Evolutionary conservation across 2,329 filamentous ascomycete species (phyloP).

Genomic region (Lizonia empirigonia): DNA sequence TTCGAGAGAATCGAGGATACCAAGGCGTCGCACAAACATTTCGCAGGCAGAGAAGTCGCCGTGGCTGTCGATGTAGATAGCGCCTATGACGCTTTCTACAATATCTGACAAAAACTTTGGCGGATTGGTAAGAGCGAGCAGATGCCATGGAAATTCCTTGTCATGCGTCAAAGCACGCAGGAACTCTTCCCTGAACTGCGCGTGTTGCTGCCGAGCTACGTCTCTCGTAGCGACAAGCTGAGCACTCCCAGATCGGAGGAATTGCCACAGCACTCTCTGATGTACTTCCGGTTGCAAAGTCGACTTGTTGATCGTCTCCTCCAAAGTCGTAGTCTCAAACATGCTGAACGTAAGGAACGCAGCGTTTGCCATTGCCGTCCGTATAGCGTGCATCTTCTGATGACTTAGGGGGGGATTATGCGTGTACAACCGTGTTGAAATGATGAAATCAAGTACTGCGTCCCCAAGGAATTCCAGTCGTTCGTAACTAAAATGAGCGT

Average conservation of each 20-base stretch:
- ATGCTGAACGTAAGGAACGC: slow-evolving; percentile 79
- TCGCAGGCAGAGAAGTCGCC: slow-evolving; percentile 56
- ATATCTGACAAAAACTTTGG: slow-evolving; percentile 53
- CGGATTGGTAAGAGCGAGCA: slow-evolving; percentile 63
- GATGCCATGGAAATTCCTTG: slow-evolving; percentile 74
- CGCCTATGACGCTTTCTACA: slow-evolving; percentile 79
- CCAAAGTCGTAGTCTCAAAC: slow-evolving; percentile 60
- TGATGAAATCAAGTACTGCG: slow-evolving; percentile 77
- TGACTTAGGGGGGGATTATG: slow-evolving; percentile 57
- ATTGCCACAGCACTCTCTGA: slow-evolving; percentile 66
- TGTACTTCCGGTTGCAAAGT: slow-evolving; percentile 36
- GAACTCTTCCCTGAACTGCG: slow-evolving; percentile 57
- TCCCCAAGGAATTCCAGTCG: slow-evolving; percentile 90
- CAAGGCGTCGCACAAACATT: slow-evolving; percentile 65
- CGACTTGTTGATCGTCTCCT: slow-evolving; percentile 42
- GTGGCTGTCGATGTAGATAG: slow-evolving; percentile 76
- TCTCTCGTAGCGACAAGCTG: slow-evolving; percentile 58
- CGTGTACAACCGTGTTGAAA: slow-evolving; percentile 67
- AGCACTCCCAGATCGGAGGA: slow-evolving; percentile 65
- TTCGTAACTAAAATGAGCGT: slow-evolving; percentile 64
- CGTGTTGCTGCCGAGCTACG: slow-evolving; percentile 54
- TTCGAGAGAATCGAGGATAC: slow-evolving; percentile 67
- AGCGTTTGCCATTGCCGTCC: slow-evolving; percentile 78
- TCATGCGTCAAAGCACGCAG: slow-evolving; percentile 57
- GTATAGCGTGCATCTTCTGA: slow-evolving; percentile 74